A percentile compares a stretch with the other conserved stretches of the same genome.
Evolutionary conservation across 129 eudicot genomes (phyloP).

Genomic region (Escallonia rubra): DNA sequence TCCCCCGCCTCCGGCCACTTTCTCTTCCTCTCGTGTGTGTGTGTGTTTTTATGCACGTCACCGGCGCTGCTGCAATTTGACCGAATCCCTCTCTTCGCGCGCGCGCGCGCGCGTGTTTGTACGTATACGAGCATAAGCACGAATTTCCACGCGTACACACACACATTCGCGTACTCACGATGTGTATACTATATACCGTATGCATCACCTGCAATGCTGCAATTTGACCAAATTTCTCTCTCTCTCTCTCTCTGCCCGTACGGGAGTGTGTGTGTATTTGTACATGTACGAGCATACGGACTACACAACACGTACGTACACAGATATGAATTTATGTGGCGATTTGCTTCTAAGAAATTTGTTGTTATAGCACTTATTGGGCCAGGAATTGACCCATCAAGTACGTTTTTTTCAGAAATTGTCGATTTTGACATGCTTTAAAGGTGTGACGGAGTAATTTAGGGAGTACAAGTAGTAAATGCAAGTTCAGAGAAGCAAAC

Average conservation of each 20-base stretch:
- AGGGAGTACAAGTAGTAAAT: slow-evolving; percentile 13
- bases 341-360: no score
- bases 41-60: neutral
- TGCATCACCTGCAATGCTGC: no score
- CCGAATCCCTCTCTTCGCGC: neutral
- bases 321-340: no score
- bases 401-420: neutral
- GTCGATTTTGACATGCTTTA: slow-evolving; percentile 9
- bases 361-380: no score
- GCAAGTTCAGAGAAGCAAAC: neutral
- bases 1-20: neutral
- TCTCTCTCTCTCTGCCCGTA: no score
- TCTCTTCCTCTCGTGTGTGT: neutral
- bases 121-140: neutral
- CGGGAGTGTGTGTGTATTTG: no score
- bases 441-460: slow-evolving; percentile 7
- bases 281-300: no score
- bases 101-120: neutral
- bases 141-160: no score
- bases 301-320: no score
- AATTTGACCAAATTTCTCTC: no score
- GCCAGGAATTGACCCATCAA: neutral
- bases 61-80: neutral
- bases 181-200: no score
- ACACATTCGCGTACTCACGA: no score